These are phyloP conservation scores for Parafenestella ontariensis DNA, from an alignment of 2,329 filamentous ascomycete species.

Conservation along the genomic window DNA sequence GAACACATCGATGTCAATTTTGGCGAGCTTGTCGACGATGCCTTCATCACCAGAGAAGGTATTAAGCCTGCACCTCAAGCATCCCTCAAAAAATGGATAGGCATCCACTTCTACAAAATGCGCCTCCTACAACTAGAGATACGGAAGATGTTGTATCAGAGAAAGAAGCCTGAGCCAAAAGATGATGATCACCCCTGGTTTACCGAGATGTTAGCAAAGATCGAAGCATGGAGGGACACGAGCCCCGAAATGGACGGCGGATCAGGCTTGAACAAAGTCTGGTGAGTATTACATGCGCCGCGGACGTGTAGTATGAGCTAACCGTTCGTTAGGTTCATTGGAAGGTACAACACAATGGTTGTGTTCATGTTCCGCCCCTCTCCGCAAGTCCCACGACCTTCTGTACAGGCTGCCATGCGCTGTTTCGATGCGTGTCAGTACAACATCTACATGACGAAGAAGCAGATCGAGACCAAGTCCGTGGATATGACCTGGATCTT, in stretches of 20 bases:
- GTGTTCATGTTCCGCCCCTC: constrained; percentile 89
- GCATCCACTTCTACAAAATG: constrained; percentile 95
- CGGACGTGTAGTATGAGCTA: background rate
- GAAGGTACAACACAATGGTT: constrained; percentile 84
- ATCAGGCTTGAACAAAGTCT: constrained; percentile 77
- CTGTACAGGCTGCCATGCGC: constrained; percentile 74
- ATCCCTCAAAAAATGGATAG: constrained; percentile 83
- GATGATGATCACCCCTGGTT: constrained; percentile 91
- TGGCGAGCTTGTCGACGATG: constrained; percentile 82
- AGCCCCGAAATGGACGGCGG: constrained; percentile 75
- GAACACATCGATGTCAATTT: constrained; percentile 87
- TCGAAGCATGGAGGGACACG: constrained; percentile 79
- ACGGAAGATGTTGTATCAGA: constrained; percentile 82
- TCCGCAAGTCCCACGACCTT: constrained; percentile 88
- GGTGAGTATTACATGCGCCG: constrained; percentile 61
- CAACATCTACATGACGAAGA: constrained; percentile 81
- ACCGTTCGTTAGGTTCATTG: constrained; percentile 60
- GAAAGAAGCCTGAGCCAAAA: constrained; percentile 76
- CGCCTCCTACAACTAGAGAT: constrained; percentile 87
- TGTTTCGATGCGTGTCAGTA: constrained; percentile 85
- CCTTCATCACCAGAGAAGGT: constrained; percentile 79
- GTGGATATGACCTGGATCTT: constrained; percentile 96
- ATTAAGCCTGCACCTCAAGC: constrained; percentile 72
- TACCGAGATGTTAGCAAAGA: constrained; percentile 75
- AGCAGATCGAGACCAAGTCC: constrained; percentile 76